Base-by-base conservation (phyloP, 2,329 filamentous ascomycete genomes). In the Tolypocladium amazonense region DNA sequence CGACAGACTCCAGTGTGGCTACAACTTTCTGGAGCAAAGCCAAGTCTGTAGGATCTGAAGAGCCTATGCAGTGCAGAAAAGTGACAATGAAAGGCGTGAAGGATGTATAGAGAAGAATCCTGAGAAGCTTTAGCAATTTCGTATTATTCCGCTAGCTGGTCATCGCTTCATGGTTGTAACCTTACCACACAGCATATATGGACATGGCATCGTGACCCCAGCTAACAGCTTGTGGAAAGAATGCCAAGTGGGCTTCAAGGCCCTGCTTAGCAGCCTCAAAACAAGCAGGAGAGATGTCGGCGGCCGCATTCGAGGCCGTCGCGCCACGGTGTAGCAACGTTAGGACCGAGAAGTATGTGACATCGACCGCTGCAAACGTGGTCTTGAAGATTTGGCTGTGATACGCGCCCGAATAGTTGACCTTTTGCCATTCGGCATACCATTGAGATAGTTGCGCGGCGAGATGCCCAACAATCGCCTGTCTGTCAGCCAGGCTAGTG, bases 11-110 rank as follows among this genome's bases (percentile, higher is more conserved):
- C 12, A 56, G 33, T 14, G 50, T 54, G 14, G 20, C 57, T 18
- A 56, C 14, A 14, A 59, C 57, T 30, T 41, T 39, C 8, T 39
- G 41, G n/a, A 59, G 47, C 30, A 55, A 57, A 11, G 53, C 37
- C 1, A 66, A 53, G 18, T 65, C 63, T 9, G 61, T 52, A 11
- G 39, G 27, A n/a, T 62, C 56, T 9, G 57, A 61, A 43, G 61
- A 55, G 14, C 57, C 52, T 41, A 64, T 64, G 37, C 63, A 63
- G 54, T 66, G 63, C 18, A 66, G 58, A 25, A 66, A 66, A 0
- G 61, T 66, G 39, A 65, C 61, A n/a, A 66, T 58, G 53, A 62
- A 66, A 1, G 64, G 64, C 5, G 64, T 65, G n/a, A 65, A 66
- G 6, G 64, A 66, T 3, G 62, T 63, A n/a, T 63, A 64, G 38